These are phyloP conservation scores for Immersiella caudata DNA, from an alignment of 495 filamentous ascomycete genomes.

Conservation along the genomic window DNA sequence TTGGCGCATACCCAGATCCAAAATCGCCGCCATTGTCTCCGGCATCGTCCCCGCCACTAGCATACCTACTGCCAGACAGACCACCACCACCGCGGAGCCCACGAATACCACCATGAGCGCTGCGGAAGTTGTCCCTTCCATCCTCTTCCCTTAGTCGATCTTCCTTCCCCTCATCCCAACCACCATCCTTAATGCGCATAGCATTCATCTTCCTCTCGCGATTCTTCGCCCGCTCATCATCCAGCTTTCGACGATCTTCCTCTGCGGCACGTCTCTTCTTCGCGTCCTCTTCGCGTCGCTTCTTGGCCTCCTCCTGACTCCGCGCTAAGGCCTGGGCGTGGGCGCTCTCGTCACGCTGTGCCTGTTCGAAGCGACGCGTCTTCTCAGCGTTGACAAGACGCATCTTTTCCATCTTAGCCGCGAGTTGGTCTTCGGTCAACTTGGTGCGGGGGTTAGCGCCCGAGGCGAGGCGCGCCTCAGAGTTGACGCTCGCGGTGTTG, in stretches of 20 bases:
- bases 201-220: slow-evolving; percentile 52
- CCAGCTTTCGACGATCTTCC: slow-evolving; percentile 48
- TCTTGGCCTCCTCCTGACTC: slow-evolving; percentile 53
- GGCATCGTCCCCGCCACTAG: slow-evolving; percentile 26
- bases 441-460: slow-evolving; percentile 55
- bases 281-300: slow-evolving; percentile 48
- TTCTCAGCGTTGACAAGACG: slow-evolving; percentile 50
- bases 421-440: slow-evolving; percentile 56
- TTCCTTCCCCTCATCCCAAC: slow-evolving; percentile 53
- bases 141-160: slow-evolving; percentile 37
- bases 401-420: slow-evolving; percentile 55
- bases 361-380: slow-evolving; percentile 53
- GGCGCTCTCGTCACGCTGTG: slow-evolving; percentile 53
- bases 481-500: slow-evolving; percentile 39
- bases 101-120: slow-evolving; percentile 48
- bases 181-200: slow-evolving; percentile 48
- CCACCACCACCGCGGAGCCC: slow-evolving; percentile 33
- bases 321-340: slow-evolving; percentile 55
- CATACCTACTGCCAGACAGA: slow-evolving; percentile 41
- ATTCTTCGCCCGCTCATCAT: slow-evolving; percentile 53
- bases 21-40: slow-evolving; percentile 32
- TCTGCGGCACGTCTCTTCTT: slow-evolving; percentile 41
- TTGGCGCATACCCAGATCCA: slow-evolving; percentile 32
- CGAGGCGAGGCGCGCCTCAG: slow-evolving; percentile 43
- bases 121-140: slow-evolving; percentile 36